A percentile compares a stretch with the other conserved stretches of the same genome.
phyloP scores from a whole-genome alignment of 371 early-diverging fungal species.

The Rhizopus arrhizus region DNA sequence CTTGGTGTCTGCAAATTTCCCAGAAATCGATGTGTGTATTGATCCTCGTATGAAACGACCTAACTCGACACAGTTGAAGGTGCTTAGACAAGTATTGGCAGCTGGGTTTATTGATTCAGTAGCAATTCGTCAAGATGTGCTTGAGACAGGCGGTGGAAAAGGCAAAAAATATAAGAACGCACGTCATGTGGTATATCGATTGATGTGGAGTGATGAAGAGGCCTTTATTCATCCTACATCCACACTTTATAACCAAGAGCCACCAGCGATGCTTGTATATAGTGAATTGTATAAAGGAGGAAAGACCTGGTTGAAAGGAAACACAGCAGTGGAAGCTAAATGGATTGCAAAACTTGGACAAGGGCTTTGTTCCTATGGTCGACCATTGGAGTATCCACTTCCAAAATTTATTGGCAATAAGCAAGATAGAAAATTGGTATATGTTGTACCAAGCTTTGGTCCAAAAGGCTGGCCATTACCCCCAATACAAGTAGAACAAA shows the following conservation, averaged over 20 bases:
- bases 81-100: conserved; percentile 83
- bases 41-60: conserved; percentile 81
- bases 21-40: conserved; percentile 54
- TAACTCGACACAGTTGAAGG: conserved; percentile 60
- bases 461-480: conserved; percentile 79
- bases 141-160: conserved; percentile 60
- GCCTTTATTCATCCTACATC: conserved; percentile 79
- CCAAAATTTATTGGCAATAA: conserved; percentile 57
- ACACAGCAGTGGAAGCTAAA: conserved; percentile 75
- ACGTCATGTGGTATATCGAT: conserved; percentile 67
- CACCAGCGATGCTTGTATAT: conserved; percentile 80
- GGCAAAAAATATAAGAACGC: conserved; percentile 49
- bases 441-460: conserved; percentile 75
- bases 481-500: conserved; percentile 69
- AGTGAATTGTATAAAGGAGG: conserved; percentile 61
- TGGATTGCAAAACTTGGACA: conserved; percentile 82
- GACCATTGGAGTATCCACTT: conserved; percentile 64
- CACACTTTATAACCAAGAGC: conserved; percentile 64
- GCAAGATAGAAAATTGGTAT: conserved; percentile 67
- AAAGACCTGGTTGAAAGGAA: conserved; percentile 76
- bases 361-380: conserved; percentile 65
- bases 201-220: conserved; percentile 80
- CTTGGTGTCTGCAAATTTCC: conserved; percentile 72
- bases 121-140: conserved; percentile 76
- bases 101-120: conserved; percentile 92